phyloP scores from a whole-genome alignment of 805 yeast genomes.

The Yamadazyma endophytica region DNA sequence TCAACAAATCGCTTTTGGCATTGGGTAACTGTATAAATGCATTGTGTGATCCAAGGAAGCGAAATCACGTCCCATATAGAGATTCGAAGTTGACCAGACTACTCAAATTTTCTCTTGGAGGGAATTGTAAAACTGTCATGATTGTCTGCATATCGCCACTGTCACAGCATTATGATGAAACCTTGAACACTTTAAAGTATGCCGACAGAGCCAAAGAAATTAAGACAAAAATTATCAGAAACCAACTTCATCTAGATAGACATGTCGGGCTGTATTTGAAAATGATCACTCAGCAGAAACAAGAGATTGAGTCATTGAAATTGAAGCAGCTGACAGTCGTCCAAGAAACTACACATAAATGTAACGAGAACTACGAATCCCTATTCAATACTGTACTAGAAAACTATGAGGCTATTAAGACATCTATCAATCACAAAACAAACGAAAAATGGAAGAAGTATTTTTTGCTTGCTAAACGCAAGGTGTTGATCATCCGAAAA shows the following conservation, averaged over 20 bases:
- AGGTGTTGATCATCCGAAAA: conserved; percentile 39
- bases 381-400: conserved; percentile 39
- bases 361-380: conserved; percentile 29
- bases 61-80: conserved; percentile 82
- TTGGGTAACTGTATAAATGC: conserved; percentile 94
- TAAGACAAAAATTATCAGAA: conserved; percentile 72
- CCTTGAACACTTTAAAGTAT: conserved; percentile 83
- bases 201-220: conserved; percentile 91
- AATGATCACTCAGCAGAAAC: conserved; percentile 78
- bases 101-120: conserved; percentile 85
- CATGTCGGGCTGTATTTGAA: conserved; percentile 83
- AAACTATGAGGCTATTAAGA: conserved; percentile 37
- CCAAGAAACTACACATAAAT: conserved; percentile 31
- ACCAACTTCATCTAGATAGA: conserved; percentile 69
- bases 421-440: conserved; percentile 37
- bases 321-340: conserved; percentile 46
- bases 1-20: conserved; percentile 82
- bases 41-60: conserved; percentile 64
- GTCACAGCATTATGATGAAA: conserved; percentile 85
- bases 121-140: conserved; percentile 94
- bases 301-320: conserved; percentile 66
- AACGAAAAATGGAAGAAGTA: conserved; percentile 43
- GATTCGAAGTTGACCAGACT: conserved; percentile 87
- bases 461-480: conserved; percentile 43
- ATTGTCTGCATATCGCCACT: conserved; percentile 92